Evolutionary conservation across 176 grass and related monocot genomes (phyloP), one percentile per base, ranked within the genome.

Genomic region (Aegilops sharonensis): DNA sequence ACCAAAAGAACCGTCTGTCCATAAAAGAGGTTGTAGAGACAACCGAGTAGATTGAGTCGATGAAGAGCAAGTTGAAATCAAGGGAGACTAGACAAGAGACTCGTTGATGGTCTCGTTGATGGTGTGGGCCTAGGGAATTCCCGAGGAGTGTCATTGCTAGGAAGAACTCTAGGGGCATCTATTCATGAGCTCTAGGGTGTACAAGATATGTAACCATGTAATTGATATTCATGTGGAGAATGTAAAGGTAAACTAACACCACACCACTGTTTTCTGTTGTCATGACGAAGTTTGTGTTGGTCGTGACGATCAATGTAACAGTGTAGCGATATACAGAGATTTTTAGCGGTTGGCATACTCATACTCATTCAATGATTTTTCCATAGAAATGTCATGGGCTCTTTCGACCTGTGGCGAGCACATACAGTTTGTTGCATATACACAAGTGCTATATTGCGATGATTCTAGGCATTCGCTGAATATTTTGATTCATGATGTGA

Each of bases 21-120:
- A 98, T 98, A 89, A 92, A 95, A 62, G 91, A 98, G 68, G 95
- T 98, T 0, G 87, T 95, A 10, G 91, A 98, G 76, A 75, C 25
- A 2, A 80, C 92, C 37, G 93, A 93, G 63, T 75, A 90, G 77
- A 89, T 98, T 5, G 88, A 93, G 50, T 84, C 76, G 18, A 90
- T 89, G 61, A 93, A 95, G 75, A 82, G 83, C 76, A 92, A 70
- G 78, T 65, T 43, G 0, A 92, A 64, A 69, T 50, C 20, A 0
- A 91, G 83, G 80, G 79, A 88, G 56, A 34, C 68, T 43, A 81
- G 83, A 76, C 45, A 27, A 77, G 30, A 79, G 27, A 83, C 67
- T 78, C 83, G 5, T 81, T 89, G 3, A 47, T 65, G 14, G 8
- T 21, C 67, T 78, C 83, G 8, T 81, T 89, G 3, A 47, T 65